A percentile compares a stretch with the other conserved stretches of the same genome.
These are phyloP conservation scores for Capronia epimyces DNA, from an alignment of 2,329 filamentous ascomycete genomes.

Conservation along the genomic window DNA sequence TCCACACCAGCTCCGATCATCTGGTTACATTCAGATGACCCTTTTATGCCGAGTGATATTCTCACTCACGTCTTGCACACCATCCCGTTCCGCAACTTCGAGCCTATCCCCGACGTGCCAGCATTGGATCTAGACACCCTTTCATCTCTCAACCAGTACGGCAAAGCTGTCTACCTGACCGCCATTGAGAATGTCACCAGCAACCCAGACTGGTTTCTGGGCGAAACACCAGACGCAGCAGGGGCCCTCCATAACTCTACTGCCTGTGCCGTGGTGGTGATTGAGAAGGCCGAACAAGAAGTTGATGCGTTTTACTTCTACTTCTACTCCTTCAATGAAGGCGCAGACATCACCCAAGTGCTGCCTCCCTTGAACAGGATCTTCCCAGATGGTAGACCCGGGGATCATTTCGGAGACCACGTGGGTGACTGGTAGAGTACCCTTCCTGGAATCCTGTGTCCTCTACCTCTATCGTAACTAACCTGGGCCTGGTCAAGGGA, in stretches of 20 bases:
- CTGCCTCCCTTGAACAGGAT: conserved; percentile 19
- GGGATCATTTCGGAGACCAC: conserved; percentile 81
- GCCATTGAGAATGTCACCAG: conserved; percentile 43
- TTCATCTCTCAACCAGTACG: conserved; percentile 42
- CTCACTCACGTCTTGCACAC: conserved; percentile 44
- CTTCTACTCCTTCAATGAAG: conserved; percentile 97
- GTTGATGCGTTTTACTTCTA: conserved; percentile 99
- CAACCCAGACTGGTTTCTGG: conserved; percentile 46
- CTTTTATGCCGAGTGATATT: conserved; percentile 48
- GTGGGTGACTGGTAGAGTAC: conserved; percentile 74
- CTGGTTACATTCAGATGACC: conserved; percentile 47
- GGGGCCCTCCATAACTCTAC: conserved; percentile 50
- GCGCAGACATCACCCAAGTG: conserved; percentile 79
- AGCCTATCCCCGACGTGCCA: conserved; percentile 35
- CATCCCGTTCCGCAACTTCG: conserved; percentile 42
- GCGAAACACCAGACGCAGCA: conserved; percentile 48
- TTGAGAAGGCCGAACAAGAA: conserved; percentile 48
- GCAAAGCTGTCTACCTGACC: conserved; percentile 44
- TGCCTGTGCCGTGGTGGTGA: conserved; percentile 52
- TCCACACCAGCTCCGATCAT: conserved; percentile 44
- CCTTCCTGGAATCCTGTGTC: neutral
- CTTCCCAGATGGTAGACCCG: conserved; percentile 42
- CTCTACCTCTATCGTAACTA: neutral
- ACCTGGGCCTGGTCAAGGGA: conserved; percentile 48
- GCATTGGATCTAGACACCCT: conserved; percentile 46